Conservation (phyloP, 106 monocot genomes). For the Gastrodia elata region DNA sequence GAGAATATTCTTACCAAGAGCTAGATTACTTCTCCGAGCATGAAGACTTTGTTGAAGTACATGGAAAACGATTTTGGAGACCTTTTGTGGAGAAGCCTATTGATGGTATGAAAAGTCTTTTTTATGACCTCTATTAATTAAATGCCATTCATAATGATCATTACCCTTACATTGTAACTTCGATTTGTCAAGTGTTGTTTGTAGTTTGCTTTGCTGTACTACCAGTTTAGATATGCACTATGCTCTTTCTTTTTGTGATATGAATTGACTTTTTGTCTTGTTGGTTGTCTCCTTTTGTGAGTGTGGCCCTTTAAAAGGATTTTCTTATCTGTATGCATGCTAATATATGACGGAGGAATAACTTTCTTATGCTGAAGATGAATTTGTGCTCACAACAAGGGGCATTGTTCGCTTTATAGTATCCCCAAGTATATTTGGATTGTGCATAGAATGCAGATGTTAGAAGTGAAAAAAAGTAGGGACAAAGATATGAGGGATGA, state of each 20-base stretch:
- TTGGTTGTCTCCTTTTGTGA: neutral
- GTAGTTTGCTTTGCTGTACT: neutral
- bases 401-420: too few relatives aligned
- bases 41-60: conserved; percentile 98
- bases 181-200: neutral
- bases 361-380: too few relatives aligned
- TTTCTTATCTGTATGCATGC: too few relatives aligned
- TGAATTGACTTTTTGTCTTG: neutral
- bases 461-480: too few relatives aligned
- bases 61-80: conserved; percentile 90
- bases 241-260: neutral
- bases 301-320: neutral
- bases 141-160: neutral
- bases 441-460: too few relatives aligned
- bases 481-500: too few relatives aligned
- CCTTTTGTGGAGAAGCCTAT: conserved; percentile 99
- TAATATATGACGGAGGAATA: too few relatives aligned
- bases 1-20: conserved; percentile 84
- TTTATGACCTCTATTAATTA: neutral
- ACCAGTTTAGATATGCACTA: neutral
- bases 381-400: too few relatives aligned
- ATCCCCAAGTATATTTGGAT: too few relatives aligned
- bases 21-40: conserved; percentile 93
- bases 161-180: neutral
- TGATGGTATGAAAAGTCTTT: conserved; percentile 41